These are phyloP conservation scores for Nakazawaea pomicola DNA, from an alignment of 805 yeast genomes.

Conservation along the genomic window DNA sequence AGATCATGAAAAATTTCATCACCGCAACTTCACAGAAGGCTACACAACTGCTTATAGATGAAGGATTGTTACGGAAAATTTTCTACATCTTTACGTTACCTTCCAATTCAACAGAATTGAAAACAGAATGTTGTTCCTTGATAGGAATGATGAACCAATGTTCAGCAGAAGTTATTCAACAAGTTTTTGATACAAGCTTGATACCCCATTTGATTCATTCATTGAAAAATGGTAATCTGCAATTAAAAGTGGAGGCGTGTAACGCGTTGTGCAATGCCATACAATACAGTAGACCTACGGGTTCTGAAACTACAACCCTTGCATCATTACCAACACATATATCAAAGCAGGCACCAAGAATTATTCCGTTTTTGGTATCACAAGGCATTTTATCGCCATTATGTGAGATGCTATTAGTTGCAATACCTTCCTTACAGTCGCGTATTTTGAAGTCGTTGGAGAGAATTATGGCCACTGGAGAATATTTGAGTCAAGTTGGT, in stretches of 20 bases:
- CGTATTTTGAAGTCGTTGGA: constrained; percentile 11
- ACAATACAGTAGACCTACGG: constrained; percentile 8
- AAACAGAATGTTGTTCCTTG: constrained; percentile 9
- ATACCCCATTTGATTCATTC: constrained; percentile 13
- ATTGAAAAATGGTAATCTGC: constrained; percentile 1
- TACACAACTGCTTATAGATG: constrained; percentile 2
- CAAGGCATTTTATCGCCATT: constrained; percentile 12
- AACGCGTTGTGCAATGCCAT: constrained; percentile 12
- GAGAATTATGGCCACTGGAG: constrained; percentile 11
- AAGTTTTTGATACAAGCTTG: constrained; percentile 9
- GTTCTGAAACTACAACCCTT: not conserved
- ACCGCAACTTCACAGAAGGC: constrained; percentile 12
- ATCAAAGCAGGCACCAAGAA: constrained; percentile 6
- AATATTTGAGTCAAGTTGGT: constrained; percentile 5
- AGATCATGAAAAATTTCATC: constrained; percentile 12
- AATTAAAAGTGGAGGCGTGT: constrained; percentile 8
- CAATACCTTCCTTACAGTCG: constrained; percentile 2
- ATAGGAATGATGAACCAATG: constrained; percentile 9
- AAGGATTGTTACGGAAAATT: constrained; percentile 6
- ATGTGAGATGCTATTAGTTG: constrained; percentile 6
- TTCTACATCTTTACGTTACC: constrained; percentile 9
- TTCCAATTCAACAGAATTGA: constrained; percentile 7
- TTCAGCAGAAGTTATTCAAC: constrained; percentile 9
- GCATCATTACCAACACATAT: constrained; percentile 1
- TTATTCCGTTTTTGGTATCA: constrained; percentile 11